Conservation (phyloP, 768 basidiomycete species). For the Pisolithus albus region DNA sequence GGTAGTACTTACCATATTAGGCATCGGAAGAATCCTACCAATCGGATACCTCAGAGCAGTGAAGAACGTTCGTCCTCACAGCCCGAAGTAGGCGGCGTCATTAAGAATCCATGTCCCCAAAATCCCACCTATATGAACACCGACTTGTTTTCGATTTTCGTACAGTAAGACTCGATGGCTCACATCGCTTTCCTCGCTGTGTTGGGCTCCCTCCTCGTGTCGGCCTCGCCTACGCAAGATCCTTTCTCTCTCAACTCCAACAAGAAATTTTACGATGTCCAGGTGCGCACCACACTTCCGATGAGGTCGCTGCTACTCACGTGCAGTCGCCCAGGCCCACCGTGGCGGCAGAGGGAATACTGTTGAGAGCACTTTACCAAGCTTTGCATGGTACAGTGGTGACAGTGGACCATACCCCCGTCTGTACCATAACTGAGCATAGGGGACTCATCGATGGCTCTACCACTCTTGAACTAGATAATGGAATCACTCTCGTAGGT, state of each 20-base stretch:
- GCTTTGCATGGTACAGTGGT: constrained; percentile 61
- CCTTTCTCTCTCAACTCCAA: constrained; percentile 11
- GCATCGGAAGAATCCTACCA: neutral
- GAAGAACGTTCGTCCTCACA: neutral
- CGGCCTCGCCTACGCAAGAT: constrained; percentile 25
- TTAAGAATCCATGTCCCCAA: neutral
- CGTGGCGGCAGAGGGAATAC: constrained; percentile 72
- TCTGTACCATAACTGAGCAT: constrained; percentile 5
- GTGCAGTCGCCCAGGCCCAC: constrained; percentile 45
- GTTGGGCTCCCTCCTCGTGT: constrained; percentile 7
- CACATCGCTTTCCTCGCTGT: constrained; percentile 2
- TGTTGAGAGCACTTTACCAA: constrained; percentile 64
- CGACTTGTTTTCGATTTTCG: neutral
- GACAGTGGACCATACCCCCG: constrained; percentile 6
- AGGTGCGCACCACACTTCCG: constrained; percentile 27
- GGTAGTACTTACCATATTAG: neutral
- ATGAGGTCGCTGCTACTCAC: constrained; percentile 6
- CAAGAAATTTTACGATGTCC: constrained; percentile 41
- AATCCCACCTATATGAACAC: neutral
- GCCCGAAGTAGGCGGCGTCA: neutral
- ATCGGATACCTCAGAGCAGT: neutral
- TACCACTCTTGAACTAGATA: constrained; percentile 73
- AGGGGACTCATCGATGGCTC: constrained; percentile 74
- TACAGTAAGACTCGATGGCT: neutral
- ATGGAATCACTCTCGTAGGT: constrained; percentile 63